Base-by-base conservation (phyloP, 2,329 filamentous ascomycete species). In the Aplosporella prunicola region DNA sequence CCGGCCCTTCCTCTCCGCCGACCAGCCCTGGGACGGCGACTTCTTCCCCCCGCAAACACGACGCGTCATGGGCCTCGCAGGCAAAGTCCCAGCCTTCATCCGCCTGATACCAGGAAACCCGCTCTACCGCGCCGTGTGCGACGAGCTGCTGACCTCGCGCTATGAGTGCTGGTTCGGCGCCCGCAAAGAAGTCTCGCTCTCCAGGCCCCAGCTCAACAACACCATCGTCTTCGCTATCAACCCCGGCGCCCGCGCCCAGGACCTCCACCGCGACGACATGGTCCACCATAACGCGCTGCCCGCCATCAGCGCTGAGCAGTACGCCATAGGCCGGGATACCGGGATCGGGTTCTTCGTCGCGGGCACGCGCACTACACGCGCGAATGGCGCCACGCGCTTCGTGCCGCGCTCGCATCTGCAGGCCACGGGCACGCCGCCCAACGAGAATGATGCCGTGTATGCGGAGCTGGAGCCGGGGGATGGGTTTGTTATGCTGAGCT, bases 341-440 rank as follows among this genome's bases (percentile, higher is more conserved):
- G 48, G 47, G 28, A 40, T 56, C 25, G 52, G 56, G 23, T 51
- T 60, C 20, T 61, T 62, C 36, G 52, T 62, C 6, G 59, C 53
- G 1, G 58, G 47, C 5, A 58, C 51, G 32, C 44, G 38, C 18
- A 48, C 49, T 10, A 60, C 56, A 1, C 43, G 40, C 5, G 32
- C 45, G 11, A 62, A 62, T 39, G 58, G 60, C 2, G 60, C 57
- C 11, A 63, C 59, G 4, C 44, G 55, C 5, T 51, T 61, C 39
- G 52, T 63, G 20, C 60, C 60, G 1, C 55, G 58, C 0, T 51
- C 45, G n/a, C 60, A 63, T 35, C 48, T 63, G 14, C n/a, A 26
- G 20, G 32, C 32, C 20, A n/a, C n/a, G 5, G 22, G 26, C n/a
- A 15, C 3, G 5, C 9, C 20, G 15, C 32, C 32, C 5, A n/a